Evolutionary conservation across 2,329 filamentous ascomycete genomes (phyloP).

Genomic region (Neospermospora avenae): DNA sequence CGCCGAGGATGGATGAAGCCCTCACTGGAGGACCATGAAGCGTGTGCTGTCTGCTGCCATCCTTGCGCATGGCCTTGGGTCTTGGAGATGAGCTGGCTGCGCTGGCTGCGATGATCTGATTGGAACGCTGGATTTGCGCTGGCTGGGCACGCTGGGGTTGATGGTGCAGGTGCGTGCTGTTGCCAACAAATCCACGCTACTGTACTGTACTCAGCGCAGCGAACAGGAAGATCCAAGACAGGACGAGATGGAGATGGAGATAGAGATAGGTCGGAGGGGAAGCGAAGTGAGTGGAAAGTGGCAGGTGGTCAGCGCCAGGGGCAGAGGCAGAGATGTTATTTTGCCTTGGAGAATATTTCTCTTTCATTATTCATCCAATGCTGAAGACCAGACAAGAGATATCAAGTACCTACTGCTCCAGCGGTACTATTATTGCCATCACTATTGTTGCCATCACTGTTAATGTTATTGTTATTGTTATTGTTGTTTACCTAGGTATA

Average conservation of each 20-base stretch:
- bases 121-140: background rate
- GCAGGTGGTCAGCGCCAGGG: background rate
- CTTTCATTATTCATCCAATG: background rate
- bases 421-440: background rate
- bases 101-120: constrained; percentile 1
- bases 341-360: background rate
- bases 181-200: constrained; percentile 20
- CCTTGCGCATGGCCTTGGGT: background rate
- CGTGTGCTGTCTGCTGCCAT: background rate
- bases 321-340: background rate
- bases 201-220: background rate
- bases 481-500: no score
- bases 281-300: background rate
- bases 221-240: constrained; percentile 4
- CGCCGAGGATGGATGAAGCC: background rate
- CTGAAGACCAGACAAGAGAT: background rate
- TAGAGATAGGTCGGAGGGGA: background rate
- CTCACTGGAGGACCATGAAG: background rate
- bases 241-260: background rate
- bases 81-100: constrained; percentile 1
- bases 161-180: background rate
- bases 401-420: background rate
- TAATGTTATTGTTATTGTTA: background rate
- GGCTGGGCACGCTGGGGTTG: background rate
- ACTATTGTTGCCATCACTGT: background rate